A percentile compares a stretch with the other conserved stretches of the same genome.
phyloP scores from a whole-genome alignment of 2,329 filamentous ascomycete species.

The Achaetomium macrosporum region DNA sequence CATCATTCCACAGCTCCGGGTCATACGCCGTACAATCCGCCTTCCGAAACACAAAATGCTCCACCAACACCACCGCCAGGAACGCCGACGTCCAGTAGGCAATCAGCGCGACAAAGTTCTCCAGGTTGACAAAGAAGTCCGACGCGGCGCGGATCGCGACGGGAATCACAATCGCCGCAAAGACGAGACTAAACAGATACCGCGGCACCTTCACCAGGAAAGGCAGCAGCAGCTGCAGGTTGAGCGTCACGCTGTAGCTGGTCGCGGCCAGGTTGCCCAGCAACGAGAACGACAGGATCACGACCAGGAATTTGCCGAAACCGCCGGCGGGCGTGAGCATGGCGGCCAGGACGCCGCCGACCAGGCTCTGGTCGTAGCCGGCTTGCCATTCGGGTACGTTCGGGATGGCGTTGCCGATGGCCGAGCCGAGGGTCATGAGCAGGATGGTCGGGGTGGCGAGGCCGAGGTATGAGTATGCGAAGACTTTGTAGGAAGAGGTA shows the following conservation, averaged over 20 bases:
- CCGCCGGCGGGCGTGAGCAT: constrained; percentile 54
- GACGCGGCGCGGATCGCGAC: constrained; percentile 36
- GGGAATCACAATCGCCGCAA: constrained; percentile 37
- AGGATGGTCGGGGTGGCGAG: constrained; percentile 49
- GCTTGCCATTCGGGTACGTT: constrained; percentile 49
- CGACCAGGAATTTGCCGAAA: constrained; percentile 57
- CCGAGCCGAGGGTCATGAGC: constrained; percentile 58
- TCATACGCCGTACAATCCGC: constrained; percentile 22
- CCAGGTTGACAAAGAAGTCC: constrained; percentile 37
- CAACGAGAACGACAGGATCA: constrained; percentile 51
- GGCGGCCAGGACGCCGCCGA: constrained; percentile 54
- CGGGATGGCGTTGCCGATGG: constrained; percentile 55
- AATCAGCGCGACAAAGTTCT: constrained; percentile 41
- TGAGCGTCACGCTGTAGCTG: constrained; percentile 57
- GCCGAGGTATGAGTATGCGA: constrained; percentile 52
- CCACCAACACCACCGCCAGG: constrained; percentile 33
- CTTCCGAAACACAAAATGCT: constrained; percentile 26
- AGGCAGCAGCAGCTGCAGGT: constrained; percentile 46
- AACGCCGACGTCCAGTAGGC: constrained; percentile 43
- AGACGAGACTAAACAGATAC: constrained; percentile 35
- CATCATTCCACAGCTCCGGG: constrained; percentile 24
- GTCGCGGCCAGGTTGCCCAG: constrained; percentile 55
- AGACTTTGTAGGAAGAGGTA: constrained; percentile 46
- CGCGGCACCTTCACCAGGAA: constrained; percentile 36
- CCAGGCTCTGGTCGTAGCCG: constrained; percentile 47